These are phyloP conservation scores for Aspergillus egyptiacus DNA, from an alignment of 495 filamentous ascomycete species.

Conservation along the genomic window DNA sequence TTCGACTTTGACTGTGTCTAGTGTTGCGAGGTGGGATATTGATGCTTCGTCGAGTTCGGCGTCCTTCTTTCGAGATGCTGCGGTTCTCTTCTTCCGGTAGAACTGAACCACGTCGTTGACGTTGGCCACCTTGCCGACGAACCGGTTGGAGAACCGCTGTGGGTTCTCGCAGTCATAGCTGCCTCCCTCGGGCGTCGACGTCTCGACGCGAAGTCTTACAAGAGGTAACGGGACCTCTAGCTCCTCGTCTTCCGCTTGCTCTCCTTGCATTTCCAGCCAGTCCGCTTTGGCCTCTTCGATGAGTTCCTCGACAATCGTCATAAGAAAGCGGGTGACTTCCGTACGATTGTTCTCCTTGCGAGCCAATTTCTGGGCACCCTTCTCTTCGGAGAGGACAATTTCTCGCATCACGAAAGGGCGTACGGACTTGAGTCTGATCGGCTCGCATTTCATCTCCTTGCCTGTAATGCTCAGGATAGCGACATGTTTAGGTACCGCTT, in stretches of 20 bases:
- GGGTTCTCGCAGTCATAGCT: conserved; percentile 91
- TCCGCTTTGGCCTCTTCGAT: conserved; percentile 77
- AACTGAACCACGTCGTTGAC: conserved; percentile 91
- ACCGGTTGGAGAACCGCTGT: conserved; percentile 92
- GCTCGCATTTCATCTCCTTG: conserved; percentile 72
- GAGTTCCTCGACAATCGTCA: conserved; percentile 70
- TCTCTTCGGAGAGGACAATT: conserved; percentile 69
- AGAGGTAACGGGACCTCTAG: conserved; percentile 65
- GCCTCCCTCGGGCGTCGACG: conserved; percentile 77
- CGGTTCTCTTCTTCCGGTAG: conserved; percentile 70
- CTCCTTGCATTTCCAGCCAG: conserved; percentile 68
- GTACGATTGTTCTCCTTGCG: conserved; percentile 76
- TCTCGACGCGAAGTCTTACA: conserved; percentile 86
- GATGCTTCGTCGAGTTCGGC: conserved; percentile 50
- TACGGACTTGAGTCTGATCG: conserved; percentile 78
- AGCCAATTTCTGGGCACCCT: conserved; percentile 67
- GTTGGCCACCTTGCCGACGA: conserved; percentile 85
- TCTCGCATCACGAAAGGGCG: conserved; percentile 87
- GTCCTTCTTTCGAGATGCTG: conserved; percentile 36
- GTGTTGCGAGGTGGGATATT: conserved; percentile 51
- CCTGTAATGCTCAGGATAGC: conserved; percentile 79
- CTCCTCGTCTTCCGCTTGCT: conserved; percentile 50
- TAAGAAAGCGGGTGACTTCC: conserved; percentile 70
- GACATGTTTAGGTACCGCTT: conserved; percentile 88
- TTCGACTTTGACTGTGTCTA: conserved; percentile 80